Evolutionary conservation across 352 stramenopile species (phyloP), one percentile per base, ranked within the genome.

Genomic region (Aphanomyces euteiches): DNA sequence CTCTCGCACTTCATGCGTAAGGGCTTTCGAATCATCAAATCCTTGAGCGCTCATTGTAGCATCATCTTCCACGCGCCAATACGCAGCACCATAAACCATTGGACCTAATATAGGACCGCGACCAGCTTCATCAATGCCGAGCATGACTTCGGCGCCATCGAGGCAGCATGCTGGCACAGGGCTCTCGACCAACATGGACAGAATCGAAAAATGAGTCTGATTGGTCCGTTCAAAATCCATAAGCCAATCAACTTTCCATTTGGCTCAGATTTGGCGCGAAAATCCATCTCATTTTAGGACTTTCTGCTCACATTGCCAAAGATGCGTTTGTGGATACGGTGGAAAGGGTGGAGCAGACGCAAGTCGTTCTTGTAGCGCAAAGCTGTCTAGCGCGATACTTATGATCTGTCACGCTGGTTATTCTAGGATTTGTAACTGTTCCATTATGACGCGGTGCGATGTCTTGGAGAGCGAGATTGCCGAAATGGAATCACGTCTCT

Each of bases 111-210:
- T 93, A 0, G 89, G 93, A 13, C 96, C 96, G 39, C 96, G 82
- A 1, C 96, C 96, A 3, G 96, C 96, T 66, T 98, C 96, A 54
- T 98, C 96, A 66, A 98, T 98, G 48, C 94, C 96, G 17, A 98
- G 74, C 77, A 96, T 96, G 54, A 96, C 90, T 0, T 88, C 79
- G 37, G 82, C 77, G 1, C 43, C n/a, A 60, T 84, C 66, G n/a
- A 88, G 72, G 63, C 87, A 95, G 64, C 60, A 79, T 34, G 66
- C 37, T 1, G 88, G 89, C 41, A 85, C 82, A 21, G 84, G 79
- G 72, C 83, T 92, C 36, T 61, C 17, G 54, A n/a, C 8, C 28
- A 61, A 37, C 54, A 61, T 61, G 54, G 54, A 28, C 28, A 28
- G 54, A 61, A 15, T 40, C 21, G 54, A 37, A 61, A 41, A 37